A percentile compares a stretch with the other conserved stretches of the same genome.
These are phyloP conservation scores for Irpex sp. DNA, from an alignment of 1,284 basidiomycete species.

Conservation along the genomic window DNA sequence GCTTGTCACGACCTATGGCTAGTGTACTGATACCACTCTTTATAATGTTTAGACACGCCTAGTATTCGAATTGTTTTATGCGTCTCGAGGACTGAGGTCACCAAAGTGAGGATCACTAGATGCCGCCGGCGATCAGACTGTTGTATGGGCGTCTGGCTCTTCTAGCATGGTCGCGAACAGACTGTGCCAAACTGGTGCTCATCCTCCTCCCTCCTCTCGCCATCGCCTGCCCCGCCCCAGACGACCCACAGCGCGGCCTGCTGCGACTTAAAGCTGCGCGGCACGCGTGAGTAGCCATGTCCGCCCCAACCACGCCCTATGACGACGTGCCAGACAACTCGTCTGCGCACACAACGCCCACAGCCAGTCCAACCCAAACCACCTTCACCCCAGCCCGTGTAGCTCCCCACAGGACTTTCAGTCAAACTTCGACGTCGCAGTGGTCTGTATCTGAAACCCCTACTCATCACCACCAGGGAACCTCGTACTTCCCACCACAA, in stretches of 20 bases:
- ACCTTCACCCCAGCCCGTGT: slow-evolving; percentile 22
- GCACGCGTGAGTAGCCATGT: slow-evolving; percentile 24
- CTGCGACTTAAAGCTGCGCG: slow-evolving; percentile 6
- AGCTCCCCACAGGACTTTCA: slow-evolving; percentile 45
- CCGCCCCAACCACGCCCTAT: slow-evolving; percentile 26
- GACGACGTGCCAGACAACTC: slow-evolving; percentile 20
- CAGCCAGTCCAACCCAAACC: slow-evolving; percentile 23
- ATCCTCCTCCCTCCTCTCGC: not conserved
- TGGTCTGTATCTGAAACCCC: slow-evolving; percentile 56
- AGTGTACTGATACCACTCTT: slow-evolving; percentile 8
- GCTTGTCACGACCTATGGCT: slow-evolving; percentile 11
- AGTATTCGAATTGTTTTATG: not conserved
- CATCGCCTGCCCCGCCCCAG: not conserved
- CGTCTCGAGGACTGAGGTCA: not conserved
- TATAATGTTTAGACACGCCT: slow-evolving; percentile 12
- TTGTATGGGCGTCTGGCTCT: not conserved
- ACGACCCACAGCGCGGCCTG: not conserved
- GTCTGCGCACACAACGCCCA: slow-evolving; percentile 18
- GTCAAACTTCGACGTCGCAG: slow-evolving; percentile 51
- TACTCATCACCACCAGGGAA: slow-evolving; percentile 63
- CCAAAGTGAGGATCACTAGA: not conserved
- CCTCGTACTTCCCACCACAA: slow-evolving; percentile 52
- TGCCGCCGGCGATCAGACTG: not conserved
- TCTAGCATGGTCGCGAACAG: too few relatives aligned
- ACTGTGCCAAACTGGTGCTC: not conserved